phyloP scores from a whole-genome alignment of 129 eudicot genomes.

The Glebionis coronaria region DNA sequence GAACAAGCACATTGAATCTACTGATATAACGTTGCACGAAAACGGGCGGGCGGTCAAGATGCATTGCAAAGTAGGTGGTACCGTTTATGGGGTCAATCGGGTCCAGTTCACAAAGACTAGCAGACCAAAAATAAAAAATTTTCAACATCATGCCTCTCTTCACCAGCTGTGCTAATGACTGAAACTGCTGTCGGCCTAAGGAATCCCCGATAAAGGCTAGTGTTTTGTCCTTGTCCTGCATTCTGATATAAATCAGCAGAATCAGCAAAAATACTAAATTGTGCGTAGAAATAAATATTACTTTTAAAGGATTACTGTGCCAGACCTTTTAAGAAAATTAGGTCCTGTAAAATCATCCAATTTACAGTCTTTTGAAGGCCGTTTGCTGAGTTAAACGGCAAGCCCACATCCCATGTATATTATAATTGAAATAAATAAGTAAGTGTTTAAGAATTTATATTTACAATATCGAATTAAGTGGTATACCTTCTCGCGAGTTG shows the following conservation, averaged over 20 bases:
- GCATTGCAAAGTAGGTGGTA: conserved; percentile 60
- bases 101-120: no score
- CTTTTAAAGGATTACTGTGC: conserved; percentile 7
- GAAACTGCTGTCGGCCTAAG: conserved; percentile 99
- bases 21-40: conserved; percentile 54
- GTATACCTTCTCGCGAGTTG: no score
- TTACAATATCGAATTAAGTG: no score
- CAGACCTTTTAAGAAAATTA: conserved; percentile 51
- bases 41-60: conserved; percentile 79
- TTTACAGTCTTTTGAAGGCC: conserved; percentile 82
- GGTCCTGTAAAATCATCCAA: conserved; percentile 57
- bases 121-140: conserved; percentile 85
- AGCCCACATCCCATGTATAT: conserved; percentile 98
- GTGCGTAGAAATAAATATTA: background rate
- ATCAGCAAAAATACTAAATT: no score
- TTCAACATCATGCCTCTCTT: conserved; percentile 55
- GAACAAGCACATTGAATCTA: no score
- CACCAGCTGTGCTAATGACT: conserved; percentile 74
- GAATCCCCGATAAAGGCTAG: conserved; percentile 76
- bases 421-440: no score
- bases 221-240: no score
- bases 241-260: no score
- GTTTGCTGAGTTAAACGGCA: conserved; percentile 80
- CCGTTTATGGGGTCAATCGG: no score
- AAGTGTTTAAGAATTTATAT: no score